These are phyloP conservation scores for Scorias spongiosa DNA, from an alignment of 2,329 filamentous ascomycete genomes.

Conservation along the genomic window DNA sequence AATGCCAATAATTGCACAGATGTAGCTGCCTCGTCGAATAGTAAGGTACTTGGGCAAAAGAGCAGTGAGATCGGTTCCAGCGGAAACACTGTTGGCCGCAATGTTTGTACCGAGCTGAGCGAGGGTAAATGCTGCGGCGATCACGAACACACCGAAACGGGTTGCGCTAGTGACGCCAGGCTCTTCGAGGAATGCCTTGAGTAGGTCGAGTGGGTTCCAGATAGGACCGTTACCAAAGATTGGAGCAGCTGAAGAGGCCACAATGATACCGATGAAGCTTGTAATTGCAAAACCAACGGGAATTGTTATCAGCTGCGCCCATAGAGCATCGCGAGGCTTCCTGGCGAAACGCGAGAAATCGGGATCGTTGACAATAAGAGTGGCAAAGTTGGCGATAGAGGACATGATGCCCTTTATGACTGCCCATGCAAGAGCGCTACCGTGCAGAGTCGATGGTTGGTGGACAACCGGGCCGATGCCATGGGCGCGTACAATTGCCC, in stretches of 20 bases:
- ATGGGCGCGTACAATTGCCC: slow-evolving; percentile 67
- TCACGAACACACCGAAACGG: slow-evolving; percentile 35
- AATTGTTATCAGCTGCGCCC: slow-evolving; percentile 54
- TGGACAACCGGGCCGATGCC: slow-evolving; percentile 72
- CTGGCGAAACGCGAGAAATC: slow-evolving; percentile 75
- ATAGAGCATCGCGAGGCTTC: slow-evolving; percentile 61
- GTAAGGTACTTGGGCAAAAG: slow-evolving; percentile 39
- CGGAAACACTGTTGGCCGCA: slow-evolving; percentile 56
- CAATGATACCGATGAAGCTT: slow-evolving; percentile 49
- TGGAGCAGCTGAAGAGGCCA: slow-evolving; percentile 39
- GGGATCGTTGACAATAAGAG: slow-evolving; percentile 64
- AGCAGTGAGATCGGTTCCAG: slow-evolving; percentile 39
- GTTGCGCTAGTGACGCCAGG: slow-evolving; percentile 27
- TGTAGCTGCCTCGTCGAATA: slow-evolving; percentile 74
- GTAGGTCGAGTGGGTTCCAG: slow-evolving; percentile 28
- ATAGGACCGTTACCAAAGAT: slow-evolving; percentile 43
- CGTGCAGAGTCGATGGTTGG: slow-evolving; percentile 46
- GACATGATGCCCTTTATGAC: slow-evolving; percentile 78
- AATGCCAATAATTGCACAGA: slow-evolving; percentile 65
- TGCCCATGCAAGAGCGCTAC: slow-evolving; percentile 61
- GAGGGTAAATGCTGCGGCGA: slow-evolving; percentile 31
- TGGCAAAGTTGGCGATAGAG: slow-evolving; percentile 80
- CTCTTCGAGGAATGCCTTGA: slow-evolving; percentile 27
- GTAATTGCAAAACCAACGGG: slow-evolving; percentile 44
- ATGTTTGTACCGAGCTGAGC: slow-evolving; percentile 51